These are phyloP conservation scores for Apodospora peruviana DNA, from an alignment of 495 filamentous ascomycete genomes.

Conservation along the genomic window DNA sequence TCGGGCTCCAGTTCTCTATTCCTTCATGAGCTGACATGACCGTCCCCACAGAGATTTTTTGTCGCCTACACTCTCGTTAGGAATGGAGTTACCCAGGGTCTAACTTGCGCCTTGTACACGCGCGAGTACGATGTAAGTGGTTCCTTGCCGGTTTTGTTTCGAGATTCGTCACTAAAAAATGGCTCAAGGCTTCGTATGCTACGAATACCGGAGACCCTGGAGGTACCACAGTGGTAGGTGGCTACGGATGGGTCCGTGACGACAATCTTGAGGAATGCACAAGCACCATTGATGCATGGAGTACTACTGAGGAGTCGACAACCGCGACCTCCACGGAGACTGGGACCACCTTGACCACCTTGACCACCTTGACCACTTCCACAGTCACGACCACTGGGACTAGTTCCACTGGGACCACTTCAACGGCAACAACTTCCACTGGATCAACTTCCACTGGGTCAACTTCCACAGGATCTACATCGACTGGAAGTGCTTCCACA, in stretches of 20 bases:
- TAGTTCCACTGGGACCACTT: too few species aligned
- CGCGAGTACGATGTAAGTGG: slow-evolving; percentile 11
- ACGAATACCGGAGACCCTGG: slow-evolving; percentile 7
- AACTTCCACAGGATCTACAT: too few species aligned
- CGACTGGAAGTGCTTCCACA: too few species aligned
- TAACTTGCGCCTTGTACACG: slow-evolving; percentile 13
- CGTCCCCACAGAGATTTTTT: slow-evolving; percentile 6
- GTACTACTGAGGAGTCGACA: too few species aligned
- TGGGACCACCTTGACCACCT: too few species aligned
- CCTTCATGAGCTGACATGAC: neutral
- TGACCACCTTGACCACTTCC: too few species aligned
- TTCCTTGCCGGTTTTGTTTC: neutral
- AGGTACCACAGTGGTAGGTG: neutral
- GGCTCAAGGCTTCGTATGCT: slow-evolving; percentile 6
- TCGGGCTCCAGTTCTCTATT: neutral
- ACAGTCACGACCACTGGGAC: too few species aligned
- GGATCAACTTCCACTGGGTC: too few species aligned
- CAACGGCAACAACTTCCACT: too few species aligned
- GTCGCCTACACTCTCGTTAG: slow-evolving; percentile 12
- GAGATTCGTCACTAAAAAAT: neutral
- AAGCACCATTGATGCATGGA: too few species aligned
- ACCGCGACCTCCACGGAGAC: too few species aligned
- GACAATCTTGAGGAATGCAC: too few species aligned
- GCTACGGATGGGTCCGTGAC: slow-evolving; percentile 5
- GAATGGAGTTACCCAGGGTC: slow-evolving; percentile 5